phyloP scores from a whole-genome alignment of 371 early-diverging fungal genomes.

The Mucor velutinosus region DNA sequence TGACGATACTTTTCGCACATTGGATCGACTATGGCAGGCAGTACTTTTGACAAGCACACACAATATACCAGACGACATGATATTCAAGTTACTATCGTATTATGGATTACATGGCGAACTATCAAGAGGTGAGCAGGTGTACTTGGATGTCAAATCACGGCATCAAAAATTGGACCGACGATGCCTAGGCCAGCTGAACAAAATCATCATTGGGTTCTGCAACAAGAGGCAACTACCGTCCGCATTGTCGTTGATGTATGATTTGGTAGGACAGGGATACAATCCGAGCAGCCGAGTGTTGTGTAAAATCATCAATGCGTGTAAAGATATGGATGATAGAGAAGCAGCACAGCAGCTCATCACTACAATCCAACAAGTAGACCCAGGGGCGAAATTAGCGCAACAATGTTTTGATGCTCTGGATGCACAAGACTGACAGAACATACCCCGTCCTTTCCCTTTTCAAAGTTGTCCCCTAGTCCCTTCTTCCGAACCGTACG shows the following conservation, averaged over 20 bases:
- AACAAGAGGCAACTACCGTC: constrained; percentile 12
- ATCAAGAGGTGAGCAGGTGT: constrained; percentile 22
- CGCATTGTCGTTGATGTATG: constrained; percentile 19
- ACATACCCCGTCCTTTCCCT: not conserved
- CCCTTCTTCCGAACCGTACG: too few relatives aligned
- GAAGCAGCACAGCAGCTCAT: constrained; percentile 20
- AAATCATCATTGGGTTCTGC: constrained; percentile 9
- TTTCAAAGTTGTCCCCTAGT: not conserved
- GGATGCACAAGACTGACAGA: not conserved
- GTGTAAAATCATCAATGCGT: not conserved
- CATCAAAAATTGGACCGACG: not conserved
- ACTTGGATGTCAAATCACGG: constrained; percentile 20
- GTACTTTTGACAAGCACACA: constrained; percentile 9
- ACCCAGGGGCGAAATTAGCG: not conserved
- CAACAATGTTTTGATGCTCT: not conserved
- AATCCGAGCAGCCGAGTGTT: not conserved
- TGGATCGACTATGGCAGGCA: constrained; percentile 27
- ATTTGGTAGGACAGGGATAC: constrained; percentile 20
- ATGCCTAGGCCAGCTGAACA: not conserved
- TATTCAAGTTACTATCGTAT: not conserved
- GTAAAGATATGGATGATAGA: not conserved
- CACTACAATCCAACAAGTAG: not conserved
- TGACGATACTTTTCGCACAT: constrained; percentile 2
- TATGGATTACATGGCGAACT: constrained; percentile 8
- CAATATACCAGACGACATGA: not conserved